Evolutionary conservation across 1,284 basidiomycete species (phyloP).

Genomic region (Leccinum pallidistipes): DNA sequence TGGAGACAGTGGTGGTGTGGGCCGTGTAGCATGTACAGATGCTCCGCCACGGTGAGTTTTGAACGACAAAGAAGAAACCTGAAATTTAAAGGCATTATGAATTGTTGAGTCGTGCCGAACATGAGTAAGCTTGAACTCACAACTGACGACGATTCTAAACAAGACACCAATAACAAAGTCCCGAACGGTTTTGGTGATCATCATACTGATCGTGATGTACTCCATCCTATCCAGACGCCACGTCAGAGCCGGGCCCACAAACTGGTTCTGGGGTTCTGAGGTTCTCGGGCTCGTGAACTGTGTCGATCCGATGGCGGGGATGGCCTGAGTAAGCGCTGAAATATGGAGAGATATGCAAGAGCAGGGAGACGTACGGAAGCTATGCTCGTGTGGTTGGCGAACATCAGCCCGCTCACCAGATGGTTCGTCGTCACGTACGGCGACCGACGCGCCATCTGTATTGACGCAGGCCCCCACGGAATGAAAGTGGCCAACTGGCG

Average conservation of each 20-base stretch:
- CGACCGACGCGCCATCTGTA: slow-evolving; percentile 94
- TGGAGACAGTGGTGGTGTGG: slow-evolving; percentile 75
- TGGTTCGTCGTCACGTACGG: slow-evolving; percentile 89
- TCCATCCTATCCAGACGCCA: slow-evolving; percentile 47
- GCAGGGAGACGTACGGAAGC: slow-evolving; percentile 66
- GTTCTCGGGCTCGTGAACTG: too few species aligned
- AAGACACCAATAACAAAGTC: slow-evolving; percentile 95
- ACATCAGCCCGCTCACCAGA: slow-evolving; percentile 96
- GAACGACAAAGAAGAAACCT: slow-evolving; percentile 95
- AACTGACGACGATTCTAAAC: slow-evolving; percentile 90
- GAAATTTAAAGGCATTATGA: background rate
- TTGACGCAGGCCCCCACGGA: slow-evolving; percentile 98
- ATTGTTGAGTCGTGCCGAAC: slow-evolving; percentile 12
- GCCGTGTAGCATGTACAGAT: slow-evolving; percentile 83
- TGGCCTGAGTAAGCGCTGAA: too few species aligned
- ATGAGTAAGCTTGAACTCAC: slow-evolving; percentile 44
- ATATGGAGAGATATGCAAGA: too few species aligned
- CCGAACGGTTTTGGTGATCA: slow-evolving; percentile 87
- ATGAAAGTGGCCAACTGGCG: slow-evolving; percentile 97
- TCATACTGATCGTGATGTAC: slow-evolving; percentile 77
- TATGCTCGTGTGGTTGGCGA: slow-evolving; percentile 98
- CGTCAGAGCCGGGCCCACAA: slow-evolving; percentile 3
- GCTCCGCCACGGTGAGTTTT: slow-evolving; percentile 82
- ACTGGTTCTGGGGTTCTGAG: too few species aligned
- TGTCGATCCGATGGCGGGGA: too few species aligned